phyloP scores from a whole-genome alignment of 495 filamentous ascomycete genomes.

The Letharia columbiana region DNA sequence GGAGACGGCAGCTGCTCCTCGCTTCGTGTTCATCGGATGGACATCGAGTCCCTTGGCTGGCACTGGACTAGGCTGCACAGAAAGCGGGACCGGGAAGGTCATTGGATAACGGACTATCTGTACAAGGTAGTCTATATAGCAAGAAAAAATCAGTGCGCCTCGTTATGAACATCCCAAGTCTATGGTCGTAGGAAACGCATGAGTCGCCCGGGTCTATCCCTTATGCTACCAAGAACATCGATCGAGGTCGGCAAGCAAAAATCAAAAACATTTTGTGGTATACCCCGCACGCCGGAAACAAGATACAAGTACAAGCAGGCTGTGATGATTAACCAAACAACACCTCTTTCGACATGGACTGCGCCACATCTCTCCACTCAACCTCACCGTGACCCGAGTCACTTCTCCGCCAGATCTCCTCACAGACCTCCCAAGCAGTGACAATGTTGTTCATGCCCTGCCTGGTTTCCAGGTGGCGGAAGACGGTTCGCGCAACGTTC shows the following conservation, averaged over 20 bases:
- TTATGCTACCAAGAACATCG: not conserved
- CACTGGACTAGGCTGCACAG: not conserved
- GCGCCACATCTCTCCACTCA: conserved; percentile 41
- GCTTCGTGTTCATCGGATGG: not conserved
- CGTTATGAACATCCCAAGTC: conserved; percentile 4
- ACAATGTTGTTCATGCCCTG: conserved; percentile 57
- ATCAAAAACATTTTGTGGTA: conserved; percentile 6
- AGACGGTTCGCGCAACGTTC: conserved; percentile 39
- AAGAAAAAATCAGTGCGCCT: not conserved
- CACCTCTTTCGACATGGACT: conserved; percentile 44
- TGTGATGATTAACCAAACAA: conserved; percentile 40
- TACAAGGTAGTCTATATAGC: conserved; percentile 10
- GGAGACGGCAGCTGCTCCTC: not conserved
- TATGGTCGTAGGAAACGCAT: conserved; percentile 8
- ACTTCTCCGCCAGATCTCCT: conserved; percentile 48
- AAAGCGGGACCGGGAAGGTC: not conserved
- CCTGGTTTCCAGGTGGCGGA: conserved; percentile 39
- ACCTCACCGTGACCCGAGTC: conserved; percentile 34
- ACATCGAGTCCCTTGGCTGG: not conserved
- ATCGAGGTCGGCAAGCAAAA: not conserved
- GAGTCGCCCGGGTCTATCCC: conserved; percentile 6
- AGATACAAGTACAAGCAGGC: conserved; percentile 5
- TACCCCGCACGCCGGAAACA: conserved; percentile 1
- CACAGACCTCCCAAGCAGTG: conserved; percentile 46
- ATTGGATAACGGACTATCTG: not conserved